Base-by-base conservation (phyloP, 345 rosid species). In the Linum trigynum region DNA sequence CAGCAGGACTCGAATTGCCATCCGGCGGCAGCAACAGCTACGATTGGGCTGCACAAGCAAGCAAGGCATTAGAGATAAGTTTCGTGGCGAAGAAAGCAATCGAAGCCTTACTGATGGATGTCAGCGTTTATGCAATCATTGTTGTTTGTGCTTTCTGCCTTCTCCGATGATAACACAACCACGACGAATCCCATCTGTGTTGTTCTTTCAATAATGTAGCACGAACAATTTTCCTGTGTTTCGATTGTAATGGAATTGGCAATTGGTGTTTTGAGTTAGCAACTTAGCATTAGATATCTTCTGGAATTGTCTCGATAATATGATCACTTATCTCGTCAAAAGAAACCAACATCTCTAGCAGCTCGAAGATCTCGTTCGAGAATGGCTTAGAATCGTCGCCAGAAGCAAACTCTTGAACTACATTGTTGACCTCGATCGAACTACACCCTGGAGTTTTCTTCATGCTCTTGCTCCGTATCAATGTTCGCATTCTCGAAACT, bases 101-200 rank as follows among this genome's bases (percentile, higher is more conserved):
- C 62, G 87, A 90, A 51, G 96, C 96, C 1, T 62, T 81, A 17
- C 56, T 83, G 48, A 83, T 86, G 84, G 96, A 90, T 74, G 85
- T 82, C 69, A 84, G 91, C 68, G 65, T 90, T 15, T 86, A 87
- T 55, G 74, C 84, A 2, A 66, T 83, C 60, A 80, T 84, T 45
- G 75, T 85, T 40, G 72, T 85, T 6, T 83, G 87, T 71, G 87
- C 91, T 65, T 69, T 85, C 42, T 79, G 79, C 48, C 76, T 83
- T 67, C 43, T 66, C 32, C 32, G 32, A 23, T 23, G 32, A 23
- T 0, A 23, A 23, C 32, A 23, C 32, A 23, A 23, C 32, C 32
- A 0, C 32, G 32, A 23, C 32, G 32, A 23, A 23, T 23, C 32
- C 32, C 32, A 0, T 23, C 32, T n/a, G 32, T 23, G 32, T 23